phyloP scores from a whole-genome alignment of 805 yeast genomes.

The Pichia californica region DNA sequence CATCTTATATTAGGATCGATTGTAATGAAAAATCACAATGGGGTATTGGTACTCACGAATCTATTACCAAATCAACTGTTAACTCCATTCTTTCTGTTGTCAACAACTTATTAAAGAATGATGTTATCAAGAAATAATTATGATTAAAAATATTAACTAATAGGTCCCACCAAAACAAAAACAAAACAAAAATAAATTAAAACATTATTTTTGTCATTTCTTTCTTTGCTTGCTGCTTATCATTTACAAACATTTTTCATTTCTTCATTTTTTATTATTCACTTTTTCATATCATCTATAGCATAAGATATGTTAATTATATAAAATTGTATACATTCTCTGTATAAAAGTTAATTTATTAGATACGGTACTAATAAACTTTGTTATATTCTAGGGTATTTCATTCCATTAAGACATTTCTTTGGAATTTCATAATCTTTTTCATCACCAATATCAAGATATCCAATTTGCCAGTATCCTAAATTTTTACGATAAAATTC shows the following conservation, averaged over 20 bases:
- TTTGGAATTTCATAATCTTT: neutral
- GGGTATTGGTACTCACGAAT: conserved; percentile 94
- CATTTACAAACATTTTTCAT: too few species aligned
- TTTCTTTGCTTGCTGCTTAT: too few species aligned
- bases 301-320: too few species aligned
- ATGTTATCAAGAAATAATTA: neutral
- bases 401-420: conserved; percentile 4
- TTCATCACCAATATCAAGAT: conserved; percentile 28
- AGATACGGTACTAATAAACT: neutral
- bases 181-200: too few species aligned
- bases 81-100: conserved; percentile 60
- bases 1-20: conserved; percentile 49
- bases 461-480: conserved; percentile 60
- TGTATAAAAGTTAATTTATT: neutral
- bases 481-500: conserved; percentile 36
- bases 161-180: too few species aligned
- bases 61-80: conserved; percentile 81
- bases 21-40: conserved; percentile 37
- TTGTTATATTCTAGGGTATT: neutral
- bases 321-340: neutral
- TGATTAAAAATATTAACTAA: neutral
- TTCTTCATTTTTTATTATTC: neutral
- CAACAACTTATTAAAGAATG: conserved; percentile 34
- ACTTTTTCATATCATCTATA: too few species aligned
- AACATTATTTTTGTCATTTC: too few species aligned